Base-by-base conservation (phyloP, 257 asterid species). In the Marsdenia floribunda region DNA sequence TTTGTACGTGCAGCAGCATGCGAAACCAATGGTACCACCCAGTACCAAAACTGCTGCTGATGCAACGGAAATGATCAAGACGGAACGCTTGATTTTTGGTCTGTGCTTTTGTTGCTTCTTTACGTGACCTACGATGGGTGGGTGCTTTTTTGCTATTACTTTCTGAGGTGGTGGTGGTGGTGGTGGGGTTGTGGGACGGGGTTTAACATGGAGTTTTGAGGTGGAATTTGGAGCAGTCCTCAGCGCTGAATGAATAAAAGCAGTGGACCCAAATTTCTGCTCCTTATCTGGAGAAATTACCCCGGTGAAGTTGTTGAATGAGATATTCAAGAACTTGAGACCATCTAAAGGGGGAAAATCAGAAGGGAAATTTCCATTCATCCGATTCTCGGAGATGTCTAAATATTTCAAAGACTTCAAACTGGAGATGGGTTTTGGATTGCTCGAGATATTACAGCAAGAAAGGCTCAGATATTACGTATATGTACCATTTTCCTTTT, bases 261-360 rank as follows among this genome's bases (percentile, higher is more conserved):
- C 85, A 1, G 92, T 78, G 13, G 57, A 19, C 13, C 89, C 88
- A 54, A 89, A 92, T 77, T 65, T 87, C 11, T 66, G 54, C 5
- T 72, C 57, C 47, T 74, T 59, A 61, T 86, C 78, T 3, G 81
- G 60, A 5, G 81, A 79, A 16, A 92, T 10, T 38, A 22, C 18
- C 19, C 91, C 96, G 3, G 90, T 83, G 29, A 94, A 83, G 70
- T 88, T 85, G 53, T 94, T 94, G 82, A 77, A 88, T 26, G 99
- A 94, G 81, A 88, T 82, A 71, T 92, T 94, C 86, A 94, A 79
- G 82, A 84, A 90, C 5, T 76, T 78, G 42, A 94, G 83, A 35
- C 75, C 72, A 5, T 33, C 63, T 8, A 91, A 83, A 3, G 87
- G 79, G 12, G 97, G 95, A 7, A 94, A 86, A 83, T 94, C 96